phyloP scores from a whole-genome alignment of 176 grass and related monocot species.

The Panicum miliaceum region DNA sequence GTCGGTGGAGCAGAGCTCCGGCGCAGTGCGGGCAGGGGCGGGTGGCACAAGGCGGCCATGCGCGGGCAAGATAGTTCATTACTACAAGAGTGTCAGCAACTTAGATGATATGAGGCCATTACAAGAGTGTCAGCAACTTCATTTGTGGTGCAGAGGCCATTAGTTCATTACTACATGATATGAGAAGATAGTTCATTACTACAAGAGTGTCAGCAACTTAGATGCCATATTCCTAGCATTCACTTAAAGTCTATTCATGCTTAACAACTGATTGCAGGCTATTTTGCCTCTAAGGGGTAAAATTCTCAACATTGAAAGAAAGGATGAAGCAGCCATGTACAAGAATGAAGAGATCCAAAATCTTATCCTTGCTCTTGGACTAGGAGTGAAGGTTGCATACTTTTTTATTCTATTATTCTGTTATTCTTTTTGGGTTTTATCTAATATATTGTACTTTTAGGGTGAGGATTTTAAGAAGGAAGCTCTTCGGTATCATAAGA shows the following conservation, averaged over 20 bases:
- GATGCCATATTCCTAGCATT: not conserved
- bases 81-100: too few species aligned
- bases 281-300: slow-evolving; percentile 95
- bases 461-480: slow-evolving; percentile 99
- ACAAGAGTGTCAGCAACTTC: too few species aligned
- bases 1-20: too few species aligned
- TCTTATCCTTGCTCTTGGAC: slow-evolving; percentile 89
- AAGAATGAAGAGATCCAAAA: slow-evolving; percentile 99
- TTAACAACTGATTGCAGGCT: slow-evolving; percentile 68
- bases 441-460: slow-evolving; percentile 62
- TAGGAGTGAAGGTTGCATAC: slow-evolving; percentile 86
- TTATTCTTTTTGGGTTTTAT: slow-evolving; percentile 12
- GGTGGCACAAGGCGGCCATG: too few species aligned
- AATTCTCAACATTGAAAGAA: slow-evolving; percentile 98
- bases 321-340: slow-evolving; percentile 97
- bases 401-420: slow-evolving; percentile 29
- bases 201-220: not conserved
- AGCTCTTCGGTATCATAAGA: slow-evolving; percentile 93
- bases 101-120: too few species aligned
- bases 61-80: too few species aligned
- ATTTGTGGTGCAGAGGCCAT: not conserved
- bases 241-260: slow-evolving; percentile 27
- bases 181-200: slow-evolving; percentile 5
- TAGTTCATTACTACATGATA: slow-evolving; percentile 19
- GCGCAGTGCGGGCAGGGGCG: too few species aligned